Conservation (phyloP, 345 rosid genomes). For the Tarenaya hassleriana region DNA sequence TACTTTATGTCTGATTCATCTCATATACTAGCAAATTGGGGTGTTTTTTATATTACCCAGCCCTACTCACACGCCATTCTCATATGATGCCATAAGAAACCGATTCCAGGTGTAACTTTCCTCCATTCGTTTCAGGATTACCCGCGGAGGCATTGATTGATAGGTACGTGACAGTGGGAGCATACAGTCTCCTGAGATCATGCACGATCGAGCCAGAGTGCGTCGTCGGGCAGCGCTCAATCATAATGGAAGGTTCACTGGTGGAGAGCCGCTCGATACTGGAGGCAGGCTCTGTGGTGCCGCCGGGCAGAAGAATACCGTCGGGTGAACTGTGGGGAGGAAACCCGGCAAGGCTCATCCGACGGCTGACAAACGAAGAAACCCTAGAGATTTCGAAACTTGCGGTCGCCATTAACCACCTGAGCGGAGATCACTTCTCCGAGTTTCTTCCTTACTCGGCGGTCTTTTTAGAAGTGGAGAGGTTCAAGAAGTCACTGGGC, state of each 20-base stretch:
- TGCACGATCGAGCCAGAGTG: slow-evolving; percentile 98
- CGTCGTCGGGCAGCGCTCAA: slow-evolving; percentile 91
- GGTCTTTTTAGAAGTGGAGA: slow-evolving; percentile 90
- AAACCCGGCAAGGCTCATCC: slow-evolving; percentile 85
- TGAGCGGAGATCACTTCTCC: slow-evolving; percentile 61
- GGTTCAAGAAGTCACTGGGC: slow-evolving; percentile 66
- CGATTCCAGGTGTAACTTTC: slow-evolving; percentile 4
- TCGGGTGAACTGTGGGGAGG: slow-evolving; percentile 98
- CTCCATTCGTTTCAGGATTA: slow-evolving; percentile 48
- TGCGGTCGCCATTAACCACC: slow-evolving; percentile 87
- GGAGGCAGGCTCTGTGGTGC: slow-evolving; percentile 94
- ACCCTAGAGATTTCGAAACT: slow-evolving; percentile 91
- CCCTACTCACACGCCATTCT: no score
- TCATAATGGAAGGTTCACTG: slow-evolving; percentile 96
- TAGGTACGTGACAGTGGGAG: slow-evolving; percentile 88
- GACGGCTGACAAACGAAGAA: slow-evolving; percentile 84
- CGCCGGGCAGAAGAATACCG: slow-evolving; percentile 95
- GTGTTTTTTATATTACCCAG: no score
- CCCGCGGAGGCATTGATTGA: slow-evolving; percentile 86
- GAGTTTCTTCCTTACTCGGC: slow-evolving; percentile 93
- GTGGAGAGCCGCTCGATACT: slow-evolving; percentile 85
- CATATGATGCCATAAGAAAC: background rate
- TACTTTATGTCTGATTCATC: background rate
- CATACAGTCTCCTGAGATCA: slow-evolving; percentile 74
- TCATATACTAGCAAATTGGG: slow-evolving; percentile 1